Evolutionary conservation across 345 rosid species (phyloP).

Genomic region (Corchorus olitorius): DNA sequence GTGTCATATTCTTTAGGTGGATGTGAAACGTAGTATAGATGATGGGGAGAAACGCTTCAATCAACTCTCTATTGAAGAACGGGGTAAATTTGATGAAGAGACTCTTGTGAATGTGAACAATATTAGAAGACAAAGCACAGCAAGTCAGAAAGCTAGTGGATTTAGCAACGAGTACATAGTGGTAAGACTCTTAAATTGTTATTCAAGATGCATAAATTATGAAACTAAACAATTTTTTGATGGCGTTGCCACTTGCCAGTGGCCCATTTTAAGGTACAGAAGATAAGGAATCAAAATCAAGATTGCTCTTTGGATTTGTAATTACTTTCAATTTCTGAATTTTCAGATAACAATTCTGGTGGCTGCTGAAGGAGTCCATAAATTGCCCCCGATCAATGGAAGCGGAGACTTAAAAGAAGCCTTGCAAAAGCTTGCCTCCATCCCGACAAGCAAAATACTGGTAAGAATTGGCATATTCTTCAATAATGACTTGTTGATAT

Average conservation of each 20-base stretch:
- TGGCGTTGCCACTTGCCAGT: background rate
- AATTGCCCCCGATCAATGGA: too few species aligned
- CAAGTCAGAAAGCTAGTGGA: constrained; percentile 56
- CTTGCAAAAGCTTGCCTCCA: too few species aligned
- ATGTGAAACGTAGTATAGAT: too few species aligned
- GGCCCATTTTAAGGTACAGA: background rate
- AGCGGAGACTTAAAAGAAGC: too few species aligned
- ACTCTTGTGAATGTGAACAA: constrained; percentile 37
- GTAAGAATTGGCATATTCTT: background rate
- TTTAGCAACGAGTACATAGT: constrained; percentile 88
- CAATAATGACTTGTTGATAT: background rate
- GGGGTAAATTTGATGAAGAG: constrained; percentile 89
- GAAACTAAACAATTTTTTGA: background rate
- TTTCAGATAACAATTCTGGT: too few species aligned
- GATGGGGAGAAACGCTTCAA: constrained; percentile 52
- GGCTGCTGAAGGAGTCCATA: too few species aligned
- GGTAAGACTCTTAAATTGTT: constrained; percentile 46
- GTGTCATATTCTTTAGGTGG: too few species aligned
- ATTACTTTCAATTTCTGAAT: too few species aligned
- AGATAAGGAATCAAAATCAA: background rate
- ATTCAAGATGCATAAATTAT: background rate
- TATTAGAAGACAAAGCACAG: constrained; percentile 66
- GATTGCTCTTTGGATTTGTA: background rate
- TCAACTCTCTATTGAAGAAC: constrained; percentile 93
- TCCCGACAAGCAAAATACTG: too few species aligned